Evolutionary conservation across 805 yeast genomes (phyloP).

Genomic region (Saturnispora halmiae): DNA sequence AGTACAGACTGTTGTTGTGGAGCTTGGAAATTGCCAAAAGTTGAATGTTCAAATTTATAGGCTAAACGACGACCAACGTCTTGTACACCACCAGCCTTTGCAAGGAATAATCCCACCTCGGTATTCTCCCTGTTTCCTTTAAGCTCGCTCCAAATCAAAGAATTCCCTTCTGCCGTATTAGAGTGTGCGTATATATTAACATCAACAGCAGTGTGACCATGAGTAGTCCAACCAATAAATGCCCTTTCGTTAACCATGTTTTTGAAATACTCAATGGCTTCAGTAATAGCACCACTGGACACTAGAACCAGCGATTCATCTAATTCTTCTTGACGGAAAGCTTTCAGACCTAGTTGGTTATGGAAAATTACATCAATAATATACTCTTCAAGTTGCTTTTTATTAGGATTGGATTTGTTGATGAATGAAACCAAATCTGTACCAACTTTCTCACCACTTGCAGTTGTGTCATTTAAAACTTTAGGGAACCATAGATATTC

Average conservation of each 20-base stretch:
- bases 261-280: conserved; percentile 40
- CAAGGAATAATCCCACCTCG: conserved; percentile 74
- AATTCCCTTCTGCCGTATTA: conserved; percentile 40
- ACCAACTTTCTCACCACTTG: conserved; percentile 64
- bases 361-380: conserved; percentile 47
- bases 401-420: conserved; percentile 2
- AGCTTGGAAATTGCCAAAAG: not conserved
- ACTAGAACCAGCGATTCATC: conserved; percentile 31
- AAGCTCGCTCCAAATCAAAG: conserved; percentile 36
- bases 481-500: conserved; percentile 86
- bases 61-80: conserved; percentile 1
- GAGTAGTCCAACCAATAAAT: conserved; percentile 92
- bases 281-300: conserved; percentile 21
- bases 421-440: conserved; percentile 9
- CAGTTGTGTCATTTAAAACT: conserved; percentile 56
- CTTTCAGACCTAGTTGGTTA: conserved; percentile 57
- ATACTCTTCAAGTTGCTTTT: conserved; percentile 32
- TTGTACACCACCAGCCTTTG: conserved; percentile 15
- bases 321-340: conserved; percentile 49
- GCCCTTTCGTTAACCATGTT: conserved; percentile 73
- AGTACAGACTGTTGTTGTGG: not conserved
- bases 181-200: conserved; percentile 83
- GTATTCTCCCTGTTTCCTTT: conserved; percentile 82
- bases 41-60: not conserved
- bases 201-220: conserved; percentile 94